Evolutionary conservation across 768 basidiomycete species (phyloP).

Genomic region (Xerocomellus intermedius): DNA sequence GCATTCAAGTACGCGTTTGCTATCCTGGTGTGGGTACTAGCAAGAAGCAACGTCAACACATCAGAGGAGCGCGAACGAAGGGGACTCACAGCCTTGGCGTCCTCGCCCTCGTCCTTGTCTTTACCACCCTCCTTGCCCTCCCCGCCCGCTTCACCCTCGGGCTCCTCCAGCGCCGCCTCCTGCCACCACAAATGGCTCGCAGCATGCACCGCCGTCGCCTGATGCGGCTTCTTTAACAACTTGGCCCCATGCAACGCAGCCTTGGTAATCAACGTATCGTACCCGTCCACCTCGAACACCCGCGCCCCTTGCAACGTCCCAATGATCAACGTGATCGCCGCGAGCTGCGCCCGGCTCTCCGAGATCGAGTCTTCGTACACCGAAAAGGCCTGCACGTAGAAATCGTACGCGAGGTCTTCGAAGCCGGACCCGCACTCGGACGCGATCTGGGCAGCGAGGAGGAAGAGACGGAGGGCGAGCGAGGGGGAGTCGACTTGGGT

Average conservation of each 20-base stretch:
- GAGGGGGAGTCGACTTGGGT: slow-evolving; percentile 90
- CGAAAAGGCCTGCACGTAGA: slow-evolving; percentile 96
- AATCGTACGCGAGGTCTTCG: slow-evolving; percentile 95
- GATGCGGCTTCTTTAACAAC: slow-evolving; percentile 96
- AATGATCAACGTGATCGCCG: slow-evolving; percentile 96
- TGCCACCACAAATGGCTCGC: slow-evolving; percentile 99
- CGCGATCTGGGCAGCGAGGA: slow-evolving; percentile 92
- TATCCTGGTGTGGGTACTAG: slow-evolving; percentile 86
- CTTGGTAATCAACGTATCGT: slow-evolving; percentile 97
- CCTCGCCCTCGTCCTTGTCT: slow-evolving; percentile 41
- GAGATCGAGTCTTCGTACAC: slow-evolving; percentile 98
- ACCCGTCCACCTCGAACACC: slow-evolving; percentile 94
- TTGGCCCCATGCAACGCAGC: slow-evolving; percentile 97
- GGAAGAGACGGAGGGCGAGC: slow-evolving; percentile 92
- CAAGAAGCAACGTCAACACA: background rate
- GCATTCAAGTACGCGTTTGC: slow-evolving; percentile 96
- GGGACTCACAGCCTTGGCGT: slow-evolving; percentile 56
- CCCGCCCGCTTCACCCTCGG: slow-evolving; percentile 33
- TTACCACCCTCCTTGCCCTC: slow-evolving; percentile 23
- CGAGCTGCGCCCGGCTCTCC: slow-evolving; percentile 91
- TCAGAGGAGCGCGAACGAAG: slow-evolving; percentile 23
- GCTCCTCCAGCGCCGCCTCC: slow-evolving; percentile 47
- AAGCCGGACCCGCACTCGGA: slow-evolving; percentile 93
- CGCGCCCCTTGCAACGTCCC: slow-evolving; percentile 83
- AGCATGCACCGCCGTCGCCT: slow-evolving; percentile 89